Percentiles rank a stretch among this genome's conserved stretches.
These are phyloP conservation scores for Tubosaeta brunneosetosa DNA, from an alignment of 768 basidiomycete species.

Conservation along the genomic window DNA sequence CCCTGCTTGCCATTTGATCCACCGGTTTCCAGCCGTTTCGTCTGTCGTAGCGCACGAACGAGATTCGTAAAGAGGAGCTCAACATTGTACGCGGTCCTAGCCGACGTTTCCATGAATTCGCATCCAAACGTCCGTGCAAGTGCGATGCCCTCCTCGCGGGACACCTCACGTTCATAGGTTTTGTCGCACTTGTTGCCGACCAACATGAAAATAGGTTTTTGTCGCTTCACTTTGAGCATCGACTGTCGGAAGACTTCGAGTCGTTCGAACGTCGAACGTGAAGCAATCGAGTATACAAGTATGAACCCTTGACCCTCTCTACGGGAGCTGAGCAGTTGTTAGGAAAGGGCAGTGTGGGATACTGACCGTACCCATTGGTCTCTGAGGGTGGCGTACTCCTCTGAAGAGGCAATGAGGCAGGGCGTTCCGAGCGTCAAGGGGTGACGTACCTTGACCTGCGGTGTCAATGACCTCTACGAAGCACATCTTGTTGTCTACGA, in stretches of 20 bases:
- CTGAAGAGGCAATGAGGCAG: conserved; percentile 40
- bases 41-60: conserved; percentile 77
- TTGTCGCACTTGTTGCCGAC: conserved; percentile 97
- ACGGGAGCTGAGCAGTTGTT: conserved; percentile 10
- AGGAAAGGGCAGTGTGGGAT: conserved; percentile 1
- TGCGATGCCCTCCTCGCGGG: conserved; percentile 80
- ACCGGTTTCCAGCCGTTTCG: conserved; percentile 51
- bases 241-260: conserved; percentile 88
- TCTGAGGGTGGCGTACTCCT: conserved; percentile 94
- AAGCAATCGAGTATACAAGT: conserved; percentile 93
- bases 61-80: conserved; percentile 86
- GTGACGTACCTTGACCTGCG: conserved; percentile 83
- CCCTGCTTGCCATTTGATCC: conserved; percentile 36
- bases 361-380: conserved; percentile 97
- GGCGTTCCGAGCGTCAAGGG: conserved; percentile 1
- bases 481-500: conserved; percentile 93
- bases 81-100: conserved; percentile 91
- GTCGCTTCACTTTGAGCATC: conserved; percentile 83
- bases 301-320: conserved; percentile 99
- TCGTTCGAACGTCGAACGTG: conserved; percentile 86
- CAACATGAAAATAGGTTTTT: conserved; percentile 84
- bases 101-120: conserved; percentile 95
- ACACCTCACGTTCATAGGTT: conserved; percentile 86
- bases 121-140: conserved; percentile 84
- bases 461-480: conserved; percentile 97